A percentile compares a stretch with the other conserved stretches of the same genome.
These are phyloP conservation scores for Aspergillus floridensis DNA, from an alignment of 2,329 filamentous ascomycete species.

Conservation along the genomic window DNA sequence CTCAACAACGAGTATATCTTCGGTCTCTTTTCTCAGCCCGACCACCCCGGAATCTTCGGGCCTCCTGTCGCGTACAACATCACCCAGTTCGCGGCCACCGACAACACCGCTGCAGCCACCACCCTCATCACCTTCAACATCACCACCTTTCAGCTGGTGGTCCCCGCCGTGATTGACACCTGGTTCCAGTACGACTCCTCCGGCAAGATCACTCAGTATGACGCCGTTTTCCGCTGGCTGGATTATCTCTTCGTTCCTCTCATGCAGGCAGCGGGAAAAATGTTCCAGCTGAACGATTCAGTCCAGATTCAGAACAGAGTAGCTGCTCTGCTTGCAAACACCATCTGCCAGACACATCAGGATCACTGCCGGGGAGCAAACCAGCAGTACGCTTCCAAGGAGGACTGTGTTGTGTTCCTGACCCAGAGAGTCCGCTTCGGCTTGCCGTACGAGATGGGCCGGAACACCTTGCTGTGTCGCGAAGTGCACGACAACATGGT, in stretches of 20 bases:
- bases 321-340: conserved; percentile 14
- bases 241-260: conserved; percentile 13
- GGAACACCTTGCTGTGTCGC: conserved; percentile 28
- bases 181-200: conserved; percentile 4
- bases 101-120: conserved; percentile 21
- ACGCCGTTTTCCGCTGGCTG: conserved; percentile 22
- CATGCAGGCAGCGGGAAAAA: conserved; percentile 6
- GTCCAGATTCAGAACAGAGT: not conserved
- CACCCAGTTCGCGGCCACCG: conserved; percentile 25
- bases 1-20: conserved; percentile 31
- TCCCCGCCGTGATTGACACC: conserved; percentile 20
- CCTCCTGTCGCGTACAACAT: conserved; percentile 25
- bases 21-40: conserved; percentile 24
- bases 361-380: conserved; percentile 19
- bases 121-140: conserved; percentile 26
- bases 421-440: conserved; percentile 23
- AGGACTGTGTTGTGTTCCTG: conserved; percentile 21
- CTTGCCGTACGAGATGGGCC: conserved; percentile 24
- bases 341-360: conserved; percentile 23
- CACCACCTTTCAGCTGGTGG: conserved; percentile 19
- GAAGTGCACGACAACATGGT: conserved; percentile 32
- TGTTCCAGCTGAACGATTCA: conserved; percentile 19
- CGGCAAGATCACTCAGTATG: conserved; percentile 20
- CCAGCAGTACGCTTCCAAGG: conserved; percentile 21
- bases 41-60: conserved; percentile 19